Evolutionary conservation across 2,329 filamentous ascomycete genomes (phyloP), one percentile per base, ranked within the genome.

Genomic region (Annulohypoxylon truncatum): DNA sequence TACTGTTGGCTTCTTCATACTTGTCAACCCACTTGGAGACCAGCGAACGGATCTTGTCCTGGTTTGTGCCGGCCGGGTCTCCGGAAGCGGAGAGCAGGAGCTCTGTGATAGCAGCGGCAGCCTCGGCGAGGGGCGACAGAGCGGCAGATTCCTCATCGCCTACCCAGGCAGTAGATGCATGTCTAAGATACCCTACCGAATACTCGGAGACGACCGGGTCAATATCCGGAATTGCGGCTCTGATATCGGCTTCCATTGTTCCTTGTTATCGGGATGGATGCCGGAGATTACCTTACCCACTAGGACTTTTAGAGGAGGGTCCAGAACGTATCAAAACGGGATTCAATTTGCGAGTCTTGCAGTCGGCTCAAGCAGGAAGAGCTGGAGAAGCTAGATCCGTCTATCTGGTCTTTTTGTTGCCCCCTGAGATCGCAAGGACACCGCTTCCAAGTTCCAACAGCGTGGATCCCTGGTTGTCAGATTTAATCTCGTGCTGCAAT

Each of bases 41-140:
- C 46, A 99, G 85, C 66, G 90, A 89, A 67, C 90, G 90, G 78
- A 99, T 92, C 73, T 91, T 90, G 31, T 88, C 85, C 81, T 95
- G 90, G 77, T 93, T 89, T 70, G 90, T 83, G 33, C 85, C 77
- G 51, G 90, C 91, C 54, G 91, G 85, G 72, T 95, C 89, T 50
- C 95, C 96, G 2, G 95, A 96, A n/a, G 96, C 96, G 44, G 96
- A 98, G 57, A 97, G 81, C 44, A 99, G 87, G 67, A 99, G 86
- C 73, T 95, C 92, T n/a, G 92, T 94, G 71, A 99, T 90, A 62
- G 92, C 87, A 35, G 89, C 85, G 50, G 94, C 93, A 52, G 96
- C 96, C 78, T 98, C 94, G 66, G 88, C 86, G 64, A 99, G 83
- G 9, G 94, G 94, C 3, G 92, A 93, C 60, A 86, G 82, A n/a